A percentile compares a stretch with the other conserved stretches of the same genome.
These are phyloP conservation scores for Benincasa hispida DNA, from an alignment of 306 rosid species.

Conservation along the genomic window DNA sequence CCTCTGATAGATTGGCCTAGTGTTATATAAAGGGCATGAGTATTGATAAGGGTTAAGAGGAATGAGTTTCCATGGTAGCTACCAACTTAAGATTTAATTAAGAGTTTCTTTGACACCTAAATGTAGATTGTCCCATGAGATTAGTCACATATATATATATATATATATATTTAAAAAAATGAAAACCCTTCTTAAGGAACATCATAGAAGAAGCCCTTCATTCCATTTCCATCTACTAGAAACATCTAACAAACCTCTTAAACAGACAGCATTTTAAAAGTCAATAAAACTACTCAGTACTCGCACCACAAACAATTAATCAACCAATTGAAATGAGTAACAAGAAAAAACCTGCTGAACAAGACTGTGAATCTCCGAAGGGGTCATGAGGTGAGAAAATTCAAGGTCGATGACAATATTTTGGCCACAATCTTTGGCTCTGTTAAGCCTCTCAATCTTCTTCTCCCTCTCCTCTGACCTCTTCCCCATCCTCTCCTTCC, in stretches of 20 bases:
- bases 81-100: too few relatives aligned
- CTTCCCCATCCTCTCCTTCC: slow-evolving; percentile 80
- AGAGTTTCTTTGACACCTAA: too few relatives aligned
- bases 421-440: slow-evolving; percentile 47
- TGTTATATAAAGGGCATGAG: too few relatives aligned
- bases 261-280: not conserved
- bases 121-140: too few relatives aligned
- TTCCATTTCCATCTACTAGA: not conserved
- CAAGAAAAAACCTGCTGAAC: slow-evolving; percentile 53
- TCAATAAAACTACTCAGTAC: not conserved
- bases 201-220: not conserved
- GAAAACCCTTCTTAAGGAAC: not conserved
- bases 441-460: slow-evolving; percentile 40
- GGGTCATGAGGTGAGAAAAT: slow-evolving; percentile 64
- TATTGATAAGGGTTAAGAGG: too few relatives aligned
- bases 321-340: not conserved
- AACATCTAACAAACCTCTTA: not conserved
- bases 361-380: slow-evolving; percentile 67
- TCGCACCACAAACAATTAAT: not conserved
- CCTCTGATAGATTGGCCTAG: too few relatives aligned
- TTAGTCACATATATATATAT: too few relatives aligned
- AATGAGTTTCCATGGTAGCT: too few relatives aligned
- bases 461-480: slow-evolving; percentile 40
- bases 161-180: too few relatives aligned
- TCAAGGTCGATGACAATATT: slow-evolving; percentile 70